Conservation (phyloP, 768 basidiomycete species). For the Boletus barrowsii region DNA sequence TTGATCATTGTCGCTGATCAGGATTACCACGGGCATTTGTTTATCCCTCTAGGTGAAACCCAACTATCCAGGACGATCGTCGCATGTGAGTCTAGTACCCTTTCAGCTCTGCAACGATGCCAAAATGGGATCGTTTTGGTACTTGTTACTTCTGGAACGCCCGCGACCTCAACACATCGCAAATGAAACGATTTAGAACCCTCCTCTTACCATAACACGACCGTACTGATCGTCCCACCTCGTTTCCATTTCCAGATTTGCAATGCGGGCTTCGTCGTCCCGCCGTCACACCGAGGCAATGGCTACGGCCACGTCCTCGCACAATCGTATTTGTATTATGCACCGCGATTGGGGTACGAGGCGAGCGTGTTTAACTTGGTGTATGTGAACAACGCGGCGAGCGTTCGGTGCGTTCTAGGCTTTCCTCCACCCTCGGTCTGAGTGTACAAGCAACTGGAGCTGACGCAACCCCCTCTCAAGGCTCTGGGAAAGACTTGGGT, state of each 20-base stretch:
- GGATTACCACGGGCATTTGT: background rate
- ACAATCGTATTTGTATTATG: conserved; percentile 76
- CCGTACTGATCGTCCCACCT: background rate
- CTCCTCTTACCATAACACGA: background rate
- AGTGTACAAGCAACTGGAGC: background rate
- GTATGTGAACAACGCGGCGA: conserved; percentile 79
- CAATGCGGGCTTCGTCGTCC: conserved; percentile 87
- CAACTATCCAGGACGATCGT: conserved; percentile 87
- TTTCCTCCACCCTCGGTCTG: too few relatives aligned
- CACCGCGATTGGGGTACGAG: conserved; percentile 71
- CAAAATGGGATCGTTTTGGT: background rate
- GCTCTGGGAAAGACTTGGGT: conserved; percentile 83
- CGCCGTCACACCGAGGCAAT: conserved; percentile 54
- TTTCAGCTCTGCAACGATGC: background rate
- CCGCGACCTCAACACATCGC: conserved; percentile 1
- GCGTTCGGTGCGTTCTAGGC: conserved; percentile 47
- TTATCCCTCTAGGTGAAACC: conserved; percentile 57
- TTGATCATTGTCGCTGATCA: conserved; percentile 2
- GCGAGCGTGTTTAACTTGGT: conserved; percentile 91
- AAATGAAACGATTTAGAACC: conserved; percentile 2
- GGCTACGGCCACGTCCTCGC: conserved; percentile 74
- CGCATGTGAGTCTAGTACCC: conserved; percentile 64
- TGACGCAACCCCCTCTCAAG: background rate
- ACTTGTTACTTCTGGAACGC: background rate
- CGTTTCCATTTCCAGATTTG: conserved; percentile 52